Percentiles rank a stretch among this genome's conserved stretches.
Evolutionary conservation across 2,329 filamentous ascomycete genomes (phyloP).

Genomic region (Hymenoscyphus fructigenus): DNA sequence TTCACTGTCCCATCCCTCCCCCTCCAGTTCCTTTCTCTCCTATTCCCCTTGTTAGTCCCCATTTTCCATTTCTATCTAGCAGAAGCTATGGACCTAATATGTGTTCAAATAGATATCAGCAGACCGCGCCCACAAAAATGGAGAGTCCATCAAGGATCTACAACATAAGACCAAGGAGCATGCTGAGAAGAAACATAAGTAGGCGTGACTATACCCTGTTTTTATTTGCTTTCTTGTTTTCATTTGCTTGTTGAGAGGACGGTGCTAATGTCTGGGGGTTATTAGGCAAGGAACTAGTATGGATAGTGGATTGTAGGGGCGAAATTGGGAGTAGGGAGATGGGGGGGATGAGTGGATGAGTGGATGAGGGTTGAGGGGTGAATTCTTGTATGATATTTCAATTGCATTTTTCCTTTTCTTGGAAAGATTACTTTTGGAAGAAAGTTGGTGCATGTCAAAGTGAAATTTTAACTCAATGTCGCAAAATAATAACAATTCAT

Average conservation of each 20-base stretch:
- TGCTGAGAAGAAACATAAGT: constrained; percentile 42
- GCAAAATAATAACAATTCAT: too few relatives aligned
- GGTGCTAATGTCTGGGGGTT: constrained; percentile 9
- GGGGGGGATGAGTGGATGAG: not conserved
- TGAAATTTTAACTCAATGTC: too few relatives aligned
- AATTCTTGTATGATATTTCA: not conserved
- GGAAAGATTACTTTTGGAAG: too few relatives aligned
- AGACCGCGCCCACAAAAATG: constrained; percentile 22
- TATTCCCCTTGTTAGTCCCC: not conserved
- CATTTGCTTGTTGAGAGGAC: not conserved
- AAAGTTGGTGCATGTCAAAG: too few relatives aligned
- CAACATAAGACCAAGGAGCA: constrained; percentile 54
- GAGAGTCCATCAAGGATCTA: constrained; percentile 55
- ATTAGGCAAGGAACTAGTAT: constrained; percentile 34
- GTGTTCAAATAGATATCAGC: constrained; percentile 24
- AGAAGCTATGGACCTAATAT: not conserved
- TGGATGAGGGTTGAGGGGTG: not conserved
- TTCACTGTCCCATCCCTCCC: too few relatives aligned
- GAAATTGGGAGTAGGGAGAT: not conserved
- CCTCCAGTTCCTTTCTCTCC: too few relatives aligned
- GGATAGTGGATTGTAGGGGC: constrained; percentile 23
- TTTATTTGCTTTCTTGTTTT: constrained; percentile 9
- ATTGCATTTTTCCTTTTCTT: not conserved
- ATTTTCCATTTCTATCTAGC: not conserved
- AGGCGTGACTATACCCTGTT: constrained; percentile 17